Evolutionary conservation across 345 rosid genomes (phyloP).

Genomic region (Aurinia saxatilis): DNA sequence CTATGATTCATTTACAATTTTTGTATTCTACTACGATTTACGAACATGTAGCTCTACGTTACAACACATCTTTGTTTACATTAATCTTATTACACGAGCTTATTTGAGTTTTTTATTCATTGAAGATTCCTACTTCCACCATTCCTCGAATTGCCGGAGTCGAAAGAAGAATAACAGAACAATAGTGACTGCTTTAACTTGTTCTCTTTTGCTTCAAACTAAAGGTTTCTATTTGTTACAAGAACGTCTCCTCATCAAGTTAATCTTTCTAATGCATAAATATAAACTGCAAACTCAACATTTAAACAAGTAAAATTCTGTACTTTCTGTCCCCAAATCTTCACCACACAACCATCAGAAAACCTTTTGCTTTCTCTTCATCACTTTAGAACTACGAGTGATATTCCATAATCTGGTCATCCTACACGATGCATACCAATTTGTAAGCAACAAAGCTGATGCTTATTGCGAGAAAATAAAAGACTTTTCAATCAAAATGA

Average conservation of each 20-base stretch:
- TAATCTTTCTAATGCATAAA: conserved; percentile 18
- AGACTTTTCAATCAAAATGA: neutral
- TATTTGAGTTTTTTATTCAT: neutral
- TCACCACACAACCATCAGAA: neutral
- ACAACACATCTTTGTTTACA: conserved; percentile 15
- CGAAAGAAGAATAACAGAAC: no score
- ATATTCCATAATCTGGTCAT: conserved; percentile 5
- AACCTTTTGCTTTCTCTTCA: neutral
- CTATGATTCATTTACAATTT: conserved; percentile 5
- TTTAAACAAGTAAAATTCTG: neutral
- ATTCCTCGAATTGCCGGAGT: no score
- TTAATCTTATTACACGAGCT: neutral
- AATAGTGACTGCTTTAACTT: no score
- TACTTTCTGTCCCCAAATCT: conserved; percentile 15
- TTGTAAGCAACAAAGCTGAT: neutral
- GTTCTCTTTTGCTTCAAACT: conserved; percentile 10
- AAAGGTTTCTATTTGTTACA: conserved; percentile 8
- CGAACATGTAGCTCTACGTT: neutral
- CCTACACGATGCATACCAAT: neutral
- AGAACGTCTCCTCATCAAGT: neutral
- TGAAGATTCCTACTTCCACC: neutral
- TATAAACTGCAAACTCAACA: conserved; percentile 11
- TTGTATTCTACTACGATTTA: conserved; percentile 7
- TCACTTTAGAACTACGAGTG: conserved; percentile 1
- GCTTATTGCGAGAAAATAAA: neutral